These are phyloP conservation scores for Chlamydomonas incerta DNA, from an alignment of 139 green algal species.

Conservation along the genomic window DNA sequence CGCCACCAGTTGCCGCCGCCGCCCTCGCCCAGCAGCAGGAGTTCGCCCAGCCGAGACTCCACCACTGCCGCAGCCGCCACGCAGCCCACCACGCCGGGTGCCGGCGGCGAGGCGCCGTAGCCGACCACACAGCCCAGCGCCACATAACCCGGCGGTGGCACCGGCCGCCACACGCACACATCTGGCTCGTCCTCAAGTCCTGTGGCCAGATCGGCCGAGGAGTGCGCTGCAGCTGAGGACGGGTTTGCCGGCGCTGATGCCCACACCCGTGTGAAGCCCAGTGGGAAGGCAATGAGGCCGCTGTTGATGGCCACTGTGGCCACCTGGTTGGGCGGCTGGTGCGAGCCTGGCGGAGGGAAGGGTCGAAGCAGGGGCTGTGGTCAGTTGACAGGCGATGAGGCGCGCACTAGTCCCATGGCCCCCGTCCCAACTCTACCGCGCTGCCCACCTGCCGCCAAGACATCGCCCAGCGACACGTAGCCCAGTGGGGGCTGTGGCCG, in stretches of 20 bases:
- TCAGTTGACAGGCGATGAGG: not conserved
- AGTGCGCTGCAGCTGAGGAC: too few species aligned
- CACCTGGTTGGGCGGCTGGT: constrained; percentile 72
- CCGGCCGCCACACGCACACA: constrained; percentile 76
- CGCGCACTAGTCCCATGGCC: not conserved
- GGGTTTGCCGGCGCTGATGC: not conserved
- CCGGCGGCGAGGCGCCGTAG: constrained; percentile 37
- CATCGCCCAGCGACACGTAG: constrained; percentile 84
- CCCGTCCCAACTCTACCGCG: not conserved
- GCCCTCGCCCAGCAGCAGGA: constrained; percentile 60
- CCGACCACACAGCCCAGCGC: constrained; percentile 81
- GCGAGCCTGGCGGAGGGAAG: constrained; percentile 39
- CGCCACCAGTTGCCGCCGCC: constrained; percentile 75
- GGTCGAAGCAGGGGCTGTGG: not conserved
- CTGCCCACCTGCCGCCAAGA: constrained; percentile 61
- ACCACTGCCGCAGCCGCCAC: constrained; percentile 62
- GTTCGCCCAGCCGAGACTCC: constrained; percentile 67
- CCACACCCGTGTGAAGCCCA: constrained; percentile 67
- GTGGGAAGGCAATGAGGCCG: constrained; percentile 78
- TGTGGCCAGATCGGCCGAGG: too few species aligned
- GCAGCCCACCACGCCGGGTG: constrained; percentile 55
- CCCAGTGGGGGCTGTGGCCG: constrained; percentile 77
- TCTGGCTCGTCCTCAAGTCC: not conserved
- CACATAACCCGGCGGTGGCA: constrained; percentile 74
- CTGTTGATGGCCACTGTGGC: constrained; percentile 84